Conservation (phyloP, 2,329 filamentous ascomycete species). For the Sphaerulina vaccinii region DNA sequence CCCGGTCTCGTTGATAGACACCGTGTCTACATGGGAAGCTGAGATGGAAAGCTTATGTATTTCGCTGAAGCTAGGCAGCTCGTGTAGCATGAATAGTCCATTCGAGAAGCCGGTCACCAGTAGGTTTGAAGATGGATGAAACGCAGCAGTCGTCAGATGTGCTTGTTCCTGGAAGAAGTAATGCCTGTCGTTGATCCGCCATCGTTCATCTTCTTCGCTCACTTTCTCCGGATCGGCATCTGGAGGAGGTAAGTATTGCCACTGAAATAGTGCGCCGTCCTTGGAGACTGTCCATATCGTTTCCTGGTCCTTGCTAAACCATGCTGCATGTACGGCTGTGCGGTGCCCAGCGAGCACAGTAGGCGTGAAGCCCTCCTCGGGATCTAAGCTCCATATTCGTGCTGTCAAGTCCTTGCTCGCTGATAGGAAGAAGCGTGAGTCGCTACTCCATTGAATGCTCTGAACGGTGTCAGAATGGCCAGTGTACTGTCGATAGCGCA, state of each 20-base stretch:
- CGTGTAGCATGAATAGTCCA: slow-evolving; percentile 89
- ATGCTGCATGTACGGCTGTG: slow-evolving; percentile 88
- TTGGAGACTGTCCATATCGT: slow-evolving; percentile 95
- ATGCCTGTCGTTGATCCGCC: slow-evolving; percentile 87
- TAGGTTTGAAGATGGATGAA: slow-evolving; percentile 82
- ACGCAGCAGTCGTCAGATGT: slow-evolving; percentile 84
- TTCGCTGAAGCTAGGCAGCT: slow-evolving; percentile 91
- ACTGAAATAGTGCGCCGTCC: slow-evolving; percentile 93
- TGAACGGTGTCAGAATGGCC: slow-evolving; percentile 86
- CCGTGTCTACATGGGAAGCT: slow-evolving; percentile 92
- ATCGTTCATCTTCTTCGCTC: slow-evolving; percentile 68
- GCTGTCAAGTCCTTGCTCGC: slow-evolving; percentile 89
- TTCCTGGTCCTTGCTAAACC: slow-evolving; percentile 93
- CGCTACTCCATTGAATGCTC: slow-evolving; percentile 90
- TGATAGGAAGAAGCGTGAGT: slow-evolving; percentile 92
- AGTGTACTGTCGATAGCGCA: slow-evolving; percentile 79
- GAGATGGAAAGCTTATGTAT: slow-evolving; percentile 94
- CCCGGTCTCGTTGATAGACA: slow-evolving; percentile 89
- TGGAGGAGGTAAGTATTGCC: slow-evolving; percentile 72
- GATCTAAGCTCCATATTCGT: slow-evolving; percentile 89
- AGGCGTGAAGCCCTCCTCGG: slow-evolving; percentile 82
- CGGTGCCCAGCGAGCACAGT: slow-evolving; percentile 89
- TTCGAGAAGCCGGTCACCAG: slow-evolving; percentile 96
- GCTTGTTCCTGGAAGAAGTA: slow-evolving; percentile 93
- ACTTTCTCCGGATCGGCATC: slow-evolving; percentile 52